Percentiles rank a stretch among this genome's conserved stretches.
phyloP scores from a whole-genome alignment of 2,329 filamentous ascomycete species.

The Cephalotrichum gorgonifer region DNA sequence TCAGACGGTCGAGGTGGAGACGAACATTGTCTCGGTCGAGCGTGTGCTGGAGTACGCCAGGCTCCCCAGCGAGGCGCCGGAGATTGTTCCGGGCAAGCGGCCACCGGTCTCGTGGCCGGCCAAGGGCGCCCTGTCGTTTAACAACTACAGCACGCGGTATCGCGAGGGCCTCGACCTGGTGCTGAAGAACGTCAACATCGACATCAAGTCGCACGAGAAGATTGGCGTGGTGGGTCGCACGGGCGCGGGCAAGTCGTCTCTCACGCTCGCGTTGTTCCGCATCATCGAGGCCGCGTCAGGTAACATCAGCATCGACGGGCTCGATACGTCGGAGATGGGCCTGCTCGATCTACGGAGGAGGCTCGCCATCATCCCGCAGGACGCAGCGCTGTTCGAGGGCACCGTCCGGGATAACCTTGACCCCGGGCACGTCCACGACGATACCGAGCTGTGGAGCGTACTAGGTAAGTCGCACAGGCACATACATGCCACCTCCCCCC shows the following conservation, averaged over 20 bases:
- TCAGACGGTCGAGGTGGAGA: slow-evolving; percentile 98
- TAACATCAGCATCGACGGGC: slow-evolving; percentile 75
- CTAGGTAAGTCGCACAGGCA: slow-evolving; percentile 53
- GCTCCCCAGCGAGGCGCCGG: slow-evolving; percentile 85
- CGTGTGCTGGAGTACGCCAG: slow-evolving; percentile 91
- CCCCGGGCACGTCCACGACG: slow-evolving; percentile 87
- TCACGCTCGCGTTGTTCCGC: slow-evolving; percentile 87
- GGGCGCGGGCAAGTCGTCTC: slow-evolving; percentile 88
- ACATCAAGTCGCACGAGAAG: slow-evolving; percentile 95
- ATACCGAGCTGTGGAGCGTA: slow-evolving; percentile 94
- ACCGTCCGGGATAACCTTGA: slow-evolving; percentile 92
- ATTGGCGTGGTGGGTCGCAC: slow-evolving; percentile 95
- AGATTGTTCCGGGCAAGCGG: slow-evolving; percentile 79
- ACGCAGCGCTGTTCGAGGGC: slow-evolving; percentile 90
- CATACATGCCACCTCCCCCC: no score
- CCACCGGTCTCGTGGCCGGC: slow-evolving; percentile 88
- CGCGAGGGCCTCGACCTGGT: slow-evolving; percentile 83
- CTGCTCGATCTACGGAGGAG: slow-evolving; percentile 79
- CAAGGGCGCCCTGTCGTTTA: slow-evolving; percentile 78
- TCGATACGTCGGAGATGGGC: slow-evolving; percentile 86
- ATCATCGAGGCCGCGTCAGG: slow-evolving; percentile 84
- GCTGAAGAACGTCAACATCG: slow-evolving; percentile 81
- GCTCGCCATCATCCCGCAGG: slow-evolving; percentile 93
- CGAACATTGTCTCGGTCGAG: slow-evolving; percentile 98
- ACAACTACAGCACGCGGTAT: slow-evolving; percentile 91